Conservation (phyloP, 257 asterid genomes). For the Perilla frutescens region DNA sequence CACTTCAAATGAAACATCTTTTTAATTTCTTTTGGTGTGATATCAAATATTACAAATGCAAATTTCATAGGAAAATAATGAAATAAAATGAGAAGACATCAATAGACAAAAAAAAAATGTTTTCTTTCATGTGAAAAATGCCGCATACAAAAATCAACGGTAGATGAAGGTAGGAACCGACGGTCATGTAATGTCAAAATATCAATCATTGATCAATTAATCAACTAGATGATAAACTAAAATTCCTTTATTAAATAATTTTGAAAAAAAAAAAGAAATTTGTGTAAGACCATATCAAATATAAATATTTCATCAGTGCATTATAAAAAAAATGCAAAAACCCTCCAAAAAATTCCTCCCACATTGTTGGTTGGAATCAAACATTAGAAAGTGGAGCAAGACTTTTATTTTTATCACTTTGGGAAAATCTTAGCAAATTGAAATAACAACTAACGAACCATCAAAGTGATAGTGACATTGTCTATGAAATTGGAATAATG, state of each 20-base stretch:
- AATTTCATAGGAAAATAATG: background rate
- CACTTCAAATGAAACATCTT: background rate
- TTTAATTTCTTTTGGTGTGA: background rate
- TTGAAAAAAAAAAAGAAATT: too few relatives aligned
- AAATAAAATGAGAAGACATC: too few relatives aligned
- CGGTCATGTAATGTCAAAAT: constrained; percentile 6
- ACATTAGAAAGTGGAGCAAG: constrained; percentile 2
- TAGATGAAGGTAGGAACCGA: constrained; percentile 35
- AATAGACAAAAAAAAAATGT: too few relatives aligned
- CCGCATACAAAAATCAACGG: background rate
- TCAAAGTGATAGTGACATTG: background rate
- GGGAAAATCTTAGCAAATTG: constrained; percentile 6
- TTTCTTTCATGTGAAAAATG: background rate
- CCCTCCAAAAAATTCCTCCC: background rate
- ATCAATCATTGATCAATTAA: background rate
- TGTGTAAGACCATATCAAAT: too few relatives aligned
- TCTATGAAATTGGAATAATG: background rate
- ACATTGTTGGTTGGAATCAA: constrained; percentile 23
- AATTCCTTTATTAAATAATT: background rate
- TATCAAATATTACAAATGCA: background rate
- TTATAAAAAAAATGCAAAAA: too few relatives aligned
- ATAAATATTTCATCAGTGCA: too few relatives aligned
- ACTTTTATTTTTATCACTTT: constrained; percentile 9
- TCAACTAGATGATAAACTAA: background rate
- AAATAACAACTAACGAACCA: background rate